Percentiles rank a stretch among this genome's conserved stretches.
phyloP scores from a whole-genome alignment of 148 eudicot genomes.

The Silene uniflora region DNA sequence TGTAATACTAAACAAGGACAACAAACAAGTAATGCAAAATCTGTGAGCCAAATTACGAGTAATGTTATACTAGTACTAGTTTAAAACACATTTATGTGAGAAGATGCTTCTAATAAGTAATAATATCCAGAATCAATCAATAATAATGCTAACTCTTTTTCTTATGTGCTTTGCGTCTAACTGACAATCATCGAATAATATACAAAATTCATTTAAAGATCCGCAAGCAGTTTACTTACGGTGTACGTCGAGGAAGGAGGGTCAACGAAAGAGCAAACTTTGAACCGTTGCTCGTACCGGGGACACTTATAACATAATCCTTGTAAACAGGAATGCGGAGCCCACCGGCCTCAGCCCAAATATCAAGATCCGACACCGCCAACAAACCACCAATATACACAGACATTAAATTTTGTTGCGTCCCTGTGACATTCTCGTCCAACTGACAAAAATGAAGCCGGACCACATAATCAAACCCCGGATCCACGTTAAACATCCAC shows the following conservation, averaged over 20 bases:
- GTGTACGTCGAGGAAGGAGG: too few relatives aligned
- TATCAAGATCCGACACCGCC: constrained; percentile 23
- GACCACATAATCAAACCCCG: constrained; percentile 41
- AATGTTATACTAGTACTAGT: too few relatives aligned
- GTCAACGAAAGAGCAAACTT: too few relatives aligned
- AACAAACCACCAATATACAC: constrained; percentile 27
- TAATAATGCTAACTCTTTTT: too few relatives aligned
- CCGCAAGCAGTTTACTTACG: neutral
- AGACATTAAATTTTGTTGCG: constrained; percentile 4
- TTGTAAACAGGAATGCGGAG: constrained; percentile 7
- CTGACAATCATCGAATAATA: too few relatives aligned
- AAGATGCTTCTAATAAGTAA: too few relatives aligned
- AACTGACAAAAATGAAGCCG: constrained; percentile 43
- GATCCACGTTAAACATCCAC: constrained; percentile 39
- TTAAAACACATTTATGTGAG: too few relatives aligned
- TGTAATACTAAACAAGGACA: neutral
- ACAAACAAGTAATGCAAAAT: too few relatives aligned
- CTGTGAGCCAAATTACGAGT: too few relatives aligned
- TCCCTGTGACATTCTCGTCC: neutral
- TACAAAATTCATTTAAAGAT: too few relatives aligned
- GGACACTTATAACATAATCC: constrained; percentile 31
- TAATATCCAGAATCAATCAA: too few relatives aligned
- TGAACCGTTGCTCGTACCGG: neutral
- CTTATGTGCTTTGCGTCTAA: too few relatives aligned
- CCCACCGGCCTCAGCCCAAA: constrained; percentile 12